A percentile compares a stretch with the other conserved stretches of the same genome.
phyloP scores from a whole-genome alignment of 108 stramenopile genomes.

The Skeletonema costatum region DNA sequence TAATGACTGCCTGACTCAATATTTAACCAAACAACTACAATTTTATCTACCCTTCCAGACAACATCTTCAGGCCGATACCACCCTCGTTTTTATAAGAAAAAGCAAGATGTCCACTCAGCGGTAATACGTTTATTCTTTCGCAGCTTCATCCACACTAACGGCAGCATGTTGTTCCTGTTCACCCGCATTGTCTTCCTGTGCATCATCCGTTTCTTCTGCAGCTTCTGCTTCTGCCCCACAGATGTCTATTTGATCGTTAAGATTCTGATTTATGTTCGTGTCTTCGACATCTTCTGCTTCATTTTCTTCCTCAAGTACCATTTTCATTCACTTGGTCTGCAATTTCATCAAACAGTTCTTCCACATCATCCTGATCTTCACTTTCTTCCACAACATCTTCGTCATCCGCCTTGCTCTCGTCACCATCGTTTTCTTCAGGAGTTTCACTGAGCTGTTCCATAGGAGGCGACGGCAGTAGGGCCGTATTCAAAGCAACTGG shows the following conservation, averaged over 20 bases:
- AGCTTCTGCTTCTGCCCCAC: neutral
- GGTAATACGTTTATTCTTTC: neutral
- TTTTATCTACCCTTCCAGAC: neutral
- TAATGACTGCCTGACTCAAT: neutral
- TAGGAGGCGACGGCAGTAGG: neutral
- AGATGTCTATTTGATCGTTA: neutral
- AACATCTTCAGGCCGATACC: neutral
- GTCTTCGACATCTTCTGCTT: neutral
- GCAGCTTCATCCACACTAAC: neutral
- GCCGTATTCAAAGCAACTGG: neutral
- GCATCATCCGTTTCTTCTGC: neutral
- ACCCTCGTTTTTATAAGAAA: neutral
- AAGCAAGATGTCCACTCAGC: neutral
- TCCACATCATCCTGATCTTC: constrained; percentile 10
- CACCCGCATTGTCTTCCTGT: neutral
- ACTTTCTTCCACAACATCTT: neutral
- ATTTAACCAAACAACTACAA: neutral
- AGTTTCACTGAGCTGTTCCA: neutral
- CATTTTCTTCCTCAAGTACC: constrained; percentile 4
- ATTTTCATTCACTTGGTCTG: constrained; percentile 4
- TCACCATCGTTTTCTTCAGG: neutral
- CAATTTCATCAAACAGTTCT: constrained; percentile 16
- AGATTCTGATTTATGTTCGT: neutral
- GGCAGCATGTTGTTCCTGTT: neutral
- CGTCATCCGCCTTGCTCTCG: constrained; percentile 6